A percentile compares a stretch with the other conserved stretches of the same genome.
These are phyloP conservation scores for Fusarium siculi DNA, from an alignment of 2,329 filamentous ascomycete genomes.

Conservation along the genomic window DNA sequence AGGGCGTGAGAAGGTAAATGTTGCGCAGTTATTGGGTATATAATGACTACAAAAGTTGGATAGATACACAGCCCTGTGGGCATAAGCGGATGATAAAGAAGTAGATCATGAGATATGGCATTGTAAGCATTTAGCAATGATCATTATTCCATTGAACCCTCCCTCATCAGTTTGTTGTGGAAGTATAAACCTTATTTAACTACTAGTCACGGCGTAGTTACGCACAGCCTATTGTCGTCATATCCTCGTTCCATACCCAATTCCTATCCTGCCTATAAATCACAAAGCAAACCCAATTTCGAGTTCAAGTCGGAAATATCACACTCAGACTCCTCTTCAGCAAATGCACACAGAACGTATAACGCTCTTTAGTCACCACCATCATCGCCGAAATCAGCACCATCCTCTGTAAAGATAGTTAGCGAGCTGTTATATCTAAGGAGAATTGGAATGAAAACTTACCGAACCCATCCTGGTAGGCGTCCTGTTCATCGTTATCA, in stretches of 20 bases:
- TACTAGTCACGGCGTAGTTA: background rate
- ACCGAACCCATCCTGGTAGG: slow-evolving; percentile 61
- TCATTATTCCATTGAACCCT: background rate
- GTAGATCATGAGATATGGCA: slow-evolving; percentile 7
- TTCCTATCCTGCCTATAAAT: background rate
- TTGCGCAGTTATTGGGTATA: background rate
- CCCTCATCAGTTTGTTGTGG: background rate
- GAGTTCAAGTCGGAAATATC: background rate
- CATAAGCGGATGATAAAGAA: background rate
- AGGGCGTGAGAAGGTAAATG: slow-evolving; percentile 53
- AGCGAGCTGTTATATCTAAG: slow-evolving; percentile 8
- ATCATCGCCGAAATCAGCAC: slow-evolving; percentile 45
- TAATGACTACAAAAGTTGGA: background rate
- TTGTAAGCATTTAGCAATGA: slow-evolving; percentile 1
- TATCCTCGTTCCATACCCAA: slow-evolving; percentile 4
- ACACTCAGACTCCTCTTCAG: background rate
- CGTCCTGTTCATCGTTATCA: slow-evolving; percentile 68
- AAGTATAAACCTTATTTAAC: background rate
- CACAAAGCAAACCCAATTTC: slow-evolving; percentile 16
- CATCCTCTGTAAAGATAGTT: slow-evolving; percentile 45
- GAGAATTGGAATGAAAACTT: slow-evolving; percentile 33
- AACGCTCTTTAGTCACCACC: slow-evolving; percentile 29
- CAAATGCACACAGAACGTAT: background rate
- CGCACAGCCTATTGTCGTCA: background rate
- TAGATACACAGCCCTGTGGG: background rate